Conservation (phyloP, 139 green algal genomes). For the Deuterostichococcus epilithicus region DNA sequence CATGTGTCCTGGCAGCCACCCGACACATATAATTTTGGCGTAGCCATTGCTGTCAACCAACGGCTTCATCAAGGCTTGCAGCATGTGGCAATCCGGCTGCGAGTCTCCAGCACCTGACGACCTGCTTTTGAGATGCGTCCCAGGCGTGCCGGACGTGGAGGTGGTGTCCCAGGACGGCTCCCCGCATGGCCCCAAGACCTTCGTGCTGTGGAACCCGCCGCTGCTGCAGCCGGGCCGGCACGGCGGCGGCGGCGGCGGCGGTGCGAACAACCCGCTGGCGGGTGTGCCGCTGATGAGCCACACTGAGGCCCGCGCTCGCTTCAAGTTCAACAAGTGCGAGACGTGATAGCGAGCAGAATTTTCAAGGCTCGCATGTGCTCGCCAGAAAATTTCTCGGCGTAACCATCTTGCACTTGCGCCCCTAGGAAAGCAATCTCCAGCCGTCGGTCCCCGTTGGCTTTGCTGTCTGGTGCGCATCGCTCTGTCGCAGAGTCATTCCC, state of each 20-base stretch:
- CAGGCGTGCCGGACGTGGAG: conserved; percentile 31
- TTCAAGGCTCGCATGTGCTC: not conserved
- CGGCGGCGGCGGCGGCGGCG: not conserved
- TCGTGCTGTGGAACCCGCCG: conserved; percentile 95
- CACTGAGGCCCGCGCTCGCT: conserved; percentile 16
- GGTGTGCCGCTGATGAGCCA: conserved; percentile 10
- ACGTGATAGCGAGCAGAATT: not conserved
- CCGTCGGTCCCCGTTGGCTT: no score
- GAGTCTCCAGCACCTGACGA: no score
- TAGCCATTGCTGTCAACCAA: no score
- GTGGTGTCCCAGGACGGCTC: conserved; percentile 76
- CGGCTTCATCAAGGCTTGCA: no score
- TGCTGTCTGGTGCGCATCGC: no score
- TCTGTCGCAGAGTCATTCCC: no score
- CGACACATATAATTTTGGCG: no score
- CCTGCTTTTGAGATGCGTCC: not conserved
- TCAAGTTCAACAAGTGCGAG: conserved; percentile 3
- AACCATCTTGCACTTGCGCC: no score
- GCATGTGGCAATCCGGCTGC: no score
- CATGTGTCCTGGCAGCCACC: no score
- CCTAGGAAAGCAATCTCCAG: no score
- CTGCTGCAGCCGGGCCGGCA: conserved; percentile 24
- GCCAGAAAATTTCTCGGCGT: not conserved
- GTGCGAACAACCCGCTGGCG: not conserved
- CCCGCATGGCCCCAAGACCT: conserved; percentile 70